phyloP scores from a whole-genome alignment of 1,284 basidiomycete genomes.

The Fistulinella cinereoalba region DNA sequence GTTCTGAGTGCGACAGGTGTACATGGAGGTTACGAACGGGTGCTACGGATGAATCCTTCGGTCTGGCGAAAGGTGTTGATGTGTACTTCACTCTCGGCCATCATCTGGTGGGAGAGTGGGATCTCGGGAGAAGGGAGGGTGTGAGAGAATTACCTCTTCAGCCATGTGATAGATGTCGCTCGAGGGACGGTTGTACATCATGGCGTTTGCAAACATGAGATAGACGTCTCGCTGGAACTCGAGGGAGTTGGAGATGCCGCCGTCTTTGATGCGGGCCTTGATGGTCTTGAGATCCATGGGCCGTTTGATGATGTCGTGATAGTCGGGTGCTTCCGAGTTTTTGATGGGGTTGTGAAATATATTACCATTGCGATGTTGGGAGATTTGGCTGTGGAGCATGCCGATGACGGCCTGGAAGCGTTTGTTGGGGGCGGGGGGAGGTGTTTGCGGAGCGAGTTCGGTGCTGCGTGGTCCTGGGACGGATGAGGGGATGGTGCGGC shows the following conservation, averaged over 20 bases:
- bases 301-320: conserved; percentile 84
- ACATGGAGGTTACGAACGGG: conserved; percentile 29
- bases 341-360: conserved; percentile 92
- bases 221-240: conserved; percentile 89
- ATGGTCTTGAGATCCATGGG: conserved; percentile 94
- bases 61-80: conserved; percentile 77
- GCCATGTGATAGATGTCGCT: conserved; percentile 86
- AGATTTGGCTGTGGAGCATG: conserved; percentile 79
- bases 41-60: conserved; percentile 59
- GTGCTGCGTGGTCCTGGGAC: conserved; percentile 19
- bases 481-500: conserved; percentile 8
- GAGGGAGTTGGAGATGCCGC: conserved; percentile 71
- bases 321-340: conserved; percentile 83
- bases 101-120: conserved; percentile 66
- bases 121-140: conserved; percentile 2
- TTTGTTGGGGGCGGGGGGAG: conserved; percentile 49
- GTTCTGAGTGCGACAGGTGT: not conserved
- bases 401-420: conserved; percentile 78
- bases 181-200: conserved; percentile 89
- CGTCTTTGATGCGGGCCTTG: conserved; percentile 78
- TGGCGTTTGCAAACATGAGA: conserved; percentile 93
- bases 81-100: conserved; percentile 75
- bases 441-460: conserved; percentile 22
- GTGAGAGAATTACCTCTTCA: conserved; percentile 59
- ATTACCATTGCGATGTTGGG: conserved; percentile 80